Base-by-base conservation (phyloP, 1,284 basidiomycete genomes). In the Microbotryum lychnidis-dioicae region DNA sequence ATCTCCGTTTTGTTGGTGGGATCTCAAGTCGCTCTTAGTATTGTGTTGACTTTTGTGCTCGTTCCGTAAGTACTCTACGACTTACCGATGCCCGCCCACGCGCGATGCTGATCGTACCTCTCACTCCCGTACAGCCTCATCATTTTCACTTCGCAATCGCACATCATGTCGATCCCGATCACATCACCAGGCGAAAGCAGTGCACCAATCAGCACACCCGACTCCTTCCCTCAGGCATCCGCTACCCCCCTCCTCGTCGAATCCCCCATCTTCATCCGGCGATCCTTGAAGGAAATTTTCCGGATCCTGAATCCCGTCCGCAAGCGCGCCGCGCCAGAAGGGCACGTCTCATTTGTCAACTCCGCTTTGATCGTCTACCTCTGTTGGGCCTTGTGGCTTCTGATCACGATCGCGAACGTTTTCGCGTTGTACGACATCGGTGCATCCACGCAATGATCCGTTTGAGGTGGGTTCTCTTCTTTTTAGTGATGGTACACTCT, bases 11-110 rank as follows among this genome's bases (percentile, higher is more conserved):
- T 97, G 58, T 83, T 98, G 18, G 87, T 97, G 53, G 85, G 83
- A 1, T 91, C 85, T 14, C 94, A 97, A 76, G 72, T 73, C 56
- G 82, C 87, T 10, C 81, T 98, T 25, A 87, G 86, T 49, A 83
- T 97, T 71, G 84, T 91, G 5, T 82, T 97, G 20, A 94, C 93
- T 0, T 94, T 92, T 74, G 82, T 92, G 73, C 82, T 85, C 21
- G 80, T 90, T 69, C 90, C 90, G 1, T 63, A 33, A 45, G 62
- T 57, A 20, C 20, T 7, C n/a, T n/a, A 29, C 12, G 4, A 42
- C 3, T 27, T 5, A 7, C 6, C 10, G 12, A 18, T 10, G 6
- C 20, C 5, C 14, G 8, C 48, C 27, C 9, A 6, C 20, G 12
- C n/a, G 42, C 8, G 51, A 27, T 45, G 29, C 14, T 45, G 29